These are phyloP conservation scores for Trichoderma simmonsii DNA, from an alignment of 2,329 filamentous ascomycete species.

Conservation along the genomic window DNA sequence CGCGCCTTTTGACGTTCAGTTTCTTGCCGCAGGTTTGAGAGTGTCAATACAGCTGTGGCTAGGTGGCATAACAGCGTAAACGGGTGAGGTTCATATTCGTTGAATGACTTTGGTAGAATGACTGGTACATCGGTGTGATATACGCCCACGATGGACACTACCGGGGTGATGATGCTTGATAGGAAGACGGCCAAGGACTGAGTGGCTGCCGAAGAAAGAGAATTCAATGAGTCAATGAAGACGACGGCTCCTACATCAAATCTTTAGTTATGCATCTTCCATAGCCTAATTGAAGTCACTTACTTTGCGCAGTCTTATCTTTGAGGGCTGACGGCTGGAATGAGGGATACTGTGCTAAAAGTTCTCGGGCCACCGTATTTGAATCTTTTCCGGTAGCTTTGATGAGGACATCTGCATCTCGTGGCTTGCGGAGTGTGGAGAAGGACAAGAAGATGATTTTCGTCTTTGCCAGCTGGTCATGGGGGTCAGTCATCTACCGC, in stretches of 20 bases:
- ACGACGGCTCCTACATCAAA: constrained; percentile 61
- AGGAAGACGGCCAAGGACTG: constrained; percentile 66
- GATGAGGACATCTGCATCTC: constrained; percentile 65
- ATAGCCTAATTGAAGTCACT: constrained; percentile 23
- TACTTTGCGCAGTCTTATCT: constrained; percentile 42
- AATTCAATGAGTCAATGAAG: constrained; percentile 76
- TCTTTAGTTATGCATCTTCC: neutral
- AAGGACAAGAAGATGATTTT: constrained; percentile 77
- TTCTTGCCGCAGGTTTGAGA: constrained; percentile 71
- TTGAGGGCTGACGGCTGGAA: constrained; percentile 37
- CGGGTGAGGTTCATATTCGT: constrained; percentile 63
- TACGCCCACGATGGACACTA: constrained; percentile 69
- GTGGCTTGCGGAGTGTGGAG: constrained; percentile 64
- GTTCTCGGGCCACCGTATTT: constrained; percentile 56
- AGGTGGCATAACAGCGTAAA: constrained; percentile 75
- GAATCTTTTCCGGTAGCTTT: constrained; percentile 59
- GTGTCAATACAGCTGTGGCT: constrained; percentile 78
- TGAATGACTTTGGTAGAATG: constrained; percentile 39
- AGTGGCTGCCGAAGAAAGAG: constrained; percentile 53
- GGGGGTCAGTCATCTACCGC: neutral
- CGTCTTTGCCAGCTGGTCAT: constrained; percentile 54
- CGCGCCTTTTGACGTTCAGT: constrained; percentile 71
- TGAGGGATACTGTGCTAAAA: constrained; percentile 49
- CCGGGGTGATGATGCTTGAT: constrained; percentile 62
- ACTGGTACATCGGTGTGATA: constrained; percentile 81